These are phyloP conservation scores for Gelatoporia subvermispora DNA, from an alignment of 768 basidiomycete genomes.

Conservation along the genomic window DNA sequence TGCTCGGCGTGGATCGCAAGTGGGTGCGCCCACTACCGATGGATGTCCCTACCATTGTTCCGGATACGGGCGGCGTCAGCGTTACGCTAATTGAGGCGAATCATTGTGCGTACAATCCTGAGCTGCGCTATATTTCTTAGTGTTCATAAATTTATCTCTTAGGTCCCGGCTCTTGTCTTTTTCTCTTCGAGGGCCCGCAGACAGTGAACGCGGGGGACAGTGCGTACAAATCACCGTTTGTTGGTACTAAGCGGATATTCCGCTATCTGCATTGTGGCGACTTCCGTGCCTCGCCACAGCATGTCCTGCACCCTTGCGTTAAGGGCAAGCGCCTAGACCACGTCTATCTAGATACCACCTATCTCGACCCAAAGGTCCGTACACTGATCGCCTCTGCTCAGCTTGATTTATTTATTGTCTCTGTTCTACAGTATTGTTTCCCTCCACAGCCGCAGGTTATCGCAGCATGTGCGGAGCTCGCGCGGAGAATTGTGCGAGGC, in stretches of 20 bases:
- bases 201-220: slow-evolving; percentile 88
- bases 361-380: slow-evolving; percentile 75
- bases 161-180: slow-evolving; percentile 88
- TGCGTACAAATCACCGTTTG: slow-evolving; percentile 58
- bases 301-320: slow-evolving; percentile 80
- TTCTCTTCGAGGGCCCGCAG: slow-evolving; percentile 90
- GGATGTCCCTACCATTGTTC: slow-evolving; percentile 68
- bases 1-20: slow-evolving; percentile 82
- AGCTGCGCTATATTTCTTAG: not conserved
- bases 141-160: not conserved
- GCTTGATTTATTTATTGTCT: not conserved
- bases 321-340: slow-evolving; percentile 79
- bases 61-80: slow-evolving; percentile 76
- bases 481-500: slow-evolving; percentile 49
- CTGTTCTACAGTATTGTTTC: slow-evolving; percentile 69
- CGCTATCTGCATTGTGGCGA: slow-evolving; percentile 96
- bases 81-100: slow-evolving; percentile 98
- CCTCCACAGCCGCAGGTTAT: slow-evolving; percentile 95
- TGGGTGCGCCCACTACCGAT: slow-evolving; percentile 89
- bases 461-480: slow-evolving; percentile 84
- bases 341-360: slow-evolving; percentile 95
- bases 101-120: slow-evolving; percentile 56
- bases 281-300: slow-evolving; percentile 84
- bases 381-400: not conserved
- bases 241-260: slow-evolving; percentile 68